These are phyloP conservation scores for Mycena sanguinolenta DNA, from an alignment of 768 basidiomycete species.

Conservation along the genomic window DNA sequence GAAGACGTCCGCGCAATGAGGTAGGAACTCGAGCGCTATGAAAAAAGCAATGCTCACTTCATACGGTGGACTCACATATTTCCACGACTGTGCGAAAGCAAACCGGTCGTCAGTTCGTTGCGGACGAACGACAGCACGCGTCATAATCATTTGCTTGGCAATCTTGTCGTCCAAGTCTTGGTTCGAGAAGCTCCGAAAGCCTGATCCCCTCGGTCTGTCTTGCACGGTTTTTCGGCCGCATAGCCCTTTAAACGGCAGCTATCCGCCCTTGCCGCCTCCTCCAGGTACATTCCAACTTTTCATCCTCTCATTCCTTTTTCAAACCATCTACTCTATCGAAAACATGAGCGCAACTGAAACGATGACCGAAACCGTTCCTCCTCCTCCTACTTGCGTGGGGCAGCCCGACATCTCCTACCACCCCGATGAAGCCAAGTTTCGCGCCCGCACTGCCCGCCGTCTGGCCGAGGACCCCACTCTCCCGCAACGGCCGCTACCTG, in stretches of 20 bases:
- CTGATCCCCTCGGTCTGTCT: too few relatives aligned
- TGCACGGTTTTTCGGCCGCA: too few relatives aligned
- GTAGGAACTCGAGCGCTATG: too few relatives aligned
- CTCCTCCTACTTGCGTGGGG: slow-evolving; percentile 51
- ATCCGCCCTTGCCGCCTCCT: neutral
- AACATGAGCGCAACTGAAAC: slow-evolving; percentile 34
- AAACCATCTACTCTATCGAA: neutral
- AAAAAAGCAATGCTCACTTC: too few relatives aligned
- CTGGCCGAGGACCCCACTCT: slow-evolving; percentile 54
- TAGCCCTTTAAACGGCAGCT: slow-evolving; percentile 8
- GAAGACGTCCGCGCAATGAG: too few relatives aligned
- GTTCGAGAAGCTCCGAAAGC: too few relatives aligned
- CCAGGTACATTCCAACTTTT: neutral
- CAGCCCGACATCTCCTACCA: slow-evolving; percentile 59
- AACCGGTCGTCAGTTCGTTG: neutral
- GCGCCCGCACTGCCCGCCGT: slow-evolving; percentile 52
- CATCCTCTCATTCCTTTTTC: neutral
- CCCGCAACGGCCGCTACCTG: slow-evolving; percentile 50
- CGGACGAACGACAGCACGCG: slow-evolving; percentile 8
- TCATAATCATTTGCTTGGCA: too few relatives aligned
- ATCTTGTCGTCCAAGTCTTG: too few relatives aligned
- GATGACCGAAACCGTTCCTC: slow-evolving; percentile 12
- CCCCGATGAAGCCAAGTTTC: slow-evolving; percentile 55
- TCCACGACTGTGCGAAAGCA: slow-evolving; percentile 33
- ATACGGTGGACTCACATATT: neutral